phyloP scores from a whole-genome alignment of 2,329 filamentous ascomycete species.

The Colletotrichum paranaense region DNA sequence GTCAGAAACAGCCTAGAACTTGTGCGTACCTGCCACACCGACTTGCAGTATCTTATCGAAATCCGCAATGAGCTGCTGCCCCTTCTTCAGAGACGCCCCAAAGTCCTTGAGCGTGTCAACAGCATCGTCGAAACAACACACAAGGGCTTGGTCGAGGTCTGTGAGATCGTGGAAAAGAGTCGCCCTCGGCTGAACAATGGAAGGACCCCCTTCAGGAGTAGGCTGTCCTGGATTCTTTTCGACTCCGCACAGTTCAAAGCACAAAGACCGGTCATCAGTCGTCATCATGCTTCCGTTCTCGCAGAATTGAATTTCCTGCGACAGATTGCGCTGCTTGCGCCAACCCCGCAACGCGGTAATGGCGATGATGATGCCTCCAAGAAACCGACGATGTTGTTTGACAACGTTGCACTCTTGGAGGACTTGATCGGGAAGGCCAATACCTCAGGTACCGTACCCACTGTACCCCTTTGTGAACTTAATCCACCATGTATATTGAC shows the following conservation, averaged over 20 bases:
- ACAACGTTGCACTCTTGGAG: constrained; percentile 17
- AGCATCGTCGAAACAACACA: constrained; percentile 43
- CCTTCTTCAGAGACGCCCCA: constrained; percentile 39
- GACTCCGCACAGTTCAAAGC: constrained; percentile 41
- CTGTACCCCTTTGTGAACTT: not conserved
- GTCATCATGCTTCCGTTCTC: constrained; percentile 43
- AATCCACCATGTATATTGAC: not conserved
- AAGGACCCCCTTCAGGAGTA: constrained; percentile 36
- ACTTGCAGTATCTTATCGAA: constrained; percentile 47
- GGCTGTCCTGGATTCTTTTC: constrained; percentile 41
- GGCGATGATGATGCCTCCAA: not conserved
- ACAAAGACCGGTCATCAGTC: constrained; percentile 42
- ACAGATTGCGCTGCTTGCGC: constrained; percentile 4
- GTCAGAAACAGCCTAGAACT: constrained; percentile 45
- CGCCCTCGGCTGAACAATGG: constrained; percentile 38
- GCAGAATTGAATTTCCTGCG: constrained; percentile 43
- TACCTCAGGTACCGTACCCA: constrained; percentile 4
- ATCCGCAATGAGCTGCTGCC: constrained; percentile 42
- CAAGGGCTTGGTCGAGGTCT: constrained; percentile 42
- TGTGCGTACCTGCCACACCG: constrained; percentile 44
- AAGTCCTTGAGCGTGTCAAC: constrained; percentile 43
- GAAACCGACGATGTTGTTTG: not conserved
- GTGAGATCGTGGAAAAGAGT: constrained; percentile 44
- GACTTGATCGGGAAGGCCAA: constrained; percentile 8
- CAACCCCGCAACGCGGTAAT: not conserved